Evolutionary conservation across 371 early-diverging fungal species (phyloP).

Genomic region (Apophysomyces trapeziformis): DNA sequence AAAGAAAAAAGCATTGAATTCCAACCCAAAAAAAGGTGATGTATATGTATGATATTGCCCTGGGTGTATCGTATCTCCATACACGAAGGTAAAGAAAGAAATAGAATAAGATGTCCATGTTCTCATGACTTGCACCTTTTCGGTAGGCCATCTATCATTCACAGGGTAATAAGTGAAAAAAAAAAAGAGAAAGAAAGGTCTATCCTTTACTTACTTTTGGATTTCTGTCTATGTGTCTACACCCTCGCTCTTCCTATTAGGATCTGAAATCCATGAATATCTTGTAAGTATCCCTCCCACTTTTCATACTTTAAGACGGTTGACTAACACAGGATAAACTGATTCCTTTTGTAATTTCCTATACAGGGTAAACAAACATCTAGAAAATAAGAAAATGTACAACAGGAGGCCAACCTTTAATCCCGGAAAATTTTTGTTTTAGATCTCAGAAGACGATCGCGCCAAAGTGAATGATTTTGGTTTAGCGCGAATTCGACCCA

Average conservation of each 20-base stretch:
- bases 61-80: conserved; percentile 76
- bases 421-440: not conserved
- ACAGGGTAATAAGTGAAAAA: conserved; percentile 30
- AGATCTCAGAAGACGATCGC: conserved; percentile 67
- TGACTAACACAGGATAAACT: not conserved
- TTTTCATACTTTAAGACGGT: not conserved
- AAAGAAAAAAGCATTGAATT: not conserved
- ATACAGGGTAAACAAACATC: not conserved
- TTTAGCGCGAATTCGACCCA: conserved; percentile 76
- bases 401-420: no score
- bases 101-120: not conserved
- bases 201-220: not conserved
- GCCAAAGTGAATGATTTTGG: conserved; percentile 87
- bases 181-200: not conserved
- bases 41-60: conserved; percentile 85
- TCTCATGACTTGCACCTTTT: not conserved
- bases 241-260: conserved; percentile 3
- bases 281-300: conserved; percentile 31
- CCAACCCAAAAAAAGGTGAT: conserved; percentile 44
- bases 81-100: conserved; percentile 39
- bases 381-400: not conserved
- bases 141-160: conserved; percentile 52
- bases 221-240: not conserved
- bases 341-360: not conserved
- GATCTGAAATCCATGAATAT: conserved; percentile 90